phyloP scores from a whole-genome alignment of 108 stramenopile genomes.

The Aurantiochytrium sp. region DNA sequence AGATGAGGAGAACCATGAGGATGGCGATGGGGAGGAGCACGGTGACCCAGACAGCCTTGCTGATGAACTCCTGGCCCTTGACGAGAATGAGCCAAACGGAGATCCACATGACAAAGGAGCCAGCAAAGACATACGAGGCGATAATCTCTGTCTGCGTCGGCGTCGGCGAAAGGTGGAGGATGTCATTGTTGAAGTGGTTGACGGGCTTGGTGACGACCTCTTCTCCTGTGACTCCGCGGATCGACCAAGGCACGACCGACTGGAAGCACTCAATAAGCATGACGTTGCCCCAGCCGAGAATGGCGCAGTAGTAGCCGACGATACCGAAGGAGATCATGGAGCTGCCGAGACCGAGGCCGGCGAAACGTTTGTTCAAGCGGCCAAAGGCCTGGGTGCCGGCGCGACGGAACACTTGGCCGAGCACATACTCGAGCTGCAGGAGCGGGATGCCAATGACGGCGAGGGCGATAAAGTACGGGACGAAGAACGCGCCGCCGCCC shows the following conservation, averaged over 20 bases:
- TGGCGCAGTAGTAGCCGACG: not conserved
- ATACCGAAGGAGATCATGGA: not conserved
- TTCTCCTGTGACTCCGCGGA: not conserved
- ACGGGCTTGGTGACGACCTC: not conserved
- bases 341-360: not conserved
- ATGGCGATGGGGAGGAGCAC: not conserved
- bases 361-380: not conserved
- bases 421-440: slow-evolving; percentile 1
- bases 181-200: not conserved
- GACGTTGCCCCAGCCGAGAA: slow-evolving; percentile 24
- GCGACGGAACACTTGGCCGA: not conserved
- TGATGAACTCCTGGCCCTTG: not conserved
- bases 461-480: slow-evolving; percentile 31
- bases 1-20: not conserved
- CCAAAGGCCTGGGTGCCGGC: slow-evolving; percentile 21
- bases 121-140: not conserved
- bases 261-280: not conserved
- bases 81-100: not conserved
- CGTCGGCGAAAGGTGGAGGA: not conserved
- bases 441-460: slow-evolving; percentile 28
- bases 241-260: not conserved
- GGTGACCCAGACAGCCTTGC: slow-evolving; percentile 30
- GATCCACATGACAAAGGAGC: not conserved
- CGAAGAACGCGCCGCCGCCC: slow-evolving; percentile 33
- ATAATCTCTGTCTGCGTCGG: not conserved